Base-by-base conservation (phyloP, 2,329 filamentous ascomycete genomes). In the Magnaporthiopsis rhizophila region DNA sequence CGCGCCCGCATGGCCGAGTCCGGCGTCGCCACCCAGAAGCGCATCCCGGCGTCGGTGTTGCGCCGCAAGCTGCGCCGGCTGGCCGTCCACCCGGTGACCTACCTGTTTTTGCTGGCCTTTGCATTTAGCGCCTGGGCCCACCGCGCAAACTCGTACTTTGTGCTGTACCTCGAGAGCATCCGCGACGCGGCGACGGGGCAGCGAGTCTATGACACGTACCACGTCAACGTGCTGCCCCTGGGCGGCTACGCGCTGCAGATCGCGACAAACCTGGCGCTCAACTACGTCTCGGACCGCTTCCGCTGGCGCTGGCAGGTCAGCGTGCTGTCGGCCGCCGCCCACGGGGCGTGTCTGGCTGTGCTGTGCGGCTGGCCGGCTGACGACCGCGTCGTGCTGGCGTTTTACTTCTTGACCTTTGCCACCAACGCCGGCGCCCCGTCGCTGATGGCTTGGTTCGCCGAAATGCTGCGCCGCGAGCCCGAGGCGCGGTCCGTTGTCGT, bases 291-390 rank as follows among this genome's bases (percentile, higher is more conserved):
- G 0, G 75, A 77, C 64, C 72, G 71, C 71, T 77, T 76, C 66
- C 71, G 71, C 30, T 77, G 75, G 75, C 71, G 75, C 9, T 77
- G 75, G 75, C 75, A 77, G 65, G 70, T 77, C 32, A 74, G 72
- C 58, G 69, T 72, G 18, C 73, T 70, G 18, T 71, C 71, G 0
- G 71, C 71, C 0, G 67, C 69, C 0, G 68, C 69, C 9, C 71
- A 75, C 28, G 70, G 72, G 2, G 63, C 76, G 12, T 71, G 74
- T 62, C 69, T 76, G 1, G 67, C 71, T 2, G 74, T 76, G 0
- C 69, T 77, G 4, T 73, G 72, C 30, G 72, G 65, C 0, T 76
- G 75, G 73, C 74, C 75, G 0, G 66, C 74, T 0, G 69, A 74
- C 21, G 70, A 71, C 45, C 70, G 71, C 3, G 71, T 74, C 8